Evolutionary conservation across 495 filamentous ascomycete genomes (phyloP), one percentile per base, ranked within the genome.

Genomic region (Bryoglossum gracile): DNA sequence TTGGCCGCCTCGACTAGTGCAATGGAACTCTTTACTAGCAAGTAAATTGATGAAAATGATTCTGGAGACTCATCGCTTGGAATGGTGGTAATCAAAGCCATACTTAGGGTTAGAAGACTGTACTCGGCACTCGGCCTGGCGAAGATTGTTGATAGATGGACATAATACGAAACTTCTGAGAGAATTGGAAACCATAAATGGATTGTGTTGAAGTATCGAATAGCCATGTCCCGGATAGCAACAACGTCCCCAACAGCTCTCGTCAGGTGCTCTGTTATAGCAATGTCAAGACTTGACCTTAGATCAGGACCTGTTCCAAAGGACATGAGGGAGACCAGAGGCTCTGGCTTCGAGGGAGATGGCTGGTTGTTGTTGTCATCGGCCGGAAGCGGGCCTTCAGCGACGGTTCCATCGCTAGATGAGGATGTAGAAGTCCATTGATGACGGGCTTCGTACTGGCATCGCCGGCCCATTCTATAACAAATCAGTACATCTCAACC

Each of bases 101-200:
- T 71, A 23, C 58, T 63, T 22, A 76, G 51, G 24, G 70, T 68
- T 8, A 76, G 60, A 32, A 75, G 60, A 39, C 59, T 67, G 36
- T 69, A 53, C 23, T 77, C 72, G 0, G 71, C 60, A 8, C 66
- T 60, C 9, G 63, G 63, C 19, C 68, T 59, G 28, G 58, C 54
- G 6, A 68, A 53, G 1, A 61, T 57, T n/a, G 58, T 62, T 6
- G 56, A 49, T 1, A 69, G 38, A 8, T 46, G 54, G 23, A 45
- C 55, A 33, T 55, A 54, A 46, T 70, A 68, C 4, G 64, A 57
- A 43, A 67, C 68, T 44, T 64, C 63, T 1, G 69, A 73, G 16
- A 75, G 50, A 41, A 76, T 65, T 11, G 72, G 73, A 57, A 75
- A 67, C 73, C 71, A 73, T 23, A 35, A 37, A 54, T 70, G 67